phyloP scores from a whole-genome alignment of 2,329 filamentous ascomycete species.

The Ilyonectria robusta region DNA sequence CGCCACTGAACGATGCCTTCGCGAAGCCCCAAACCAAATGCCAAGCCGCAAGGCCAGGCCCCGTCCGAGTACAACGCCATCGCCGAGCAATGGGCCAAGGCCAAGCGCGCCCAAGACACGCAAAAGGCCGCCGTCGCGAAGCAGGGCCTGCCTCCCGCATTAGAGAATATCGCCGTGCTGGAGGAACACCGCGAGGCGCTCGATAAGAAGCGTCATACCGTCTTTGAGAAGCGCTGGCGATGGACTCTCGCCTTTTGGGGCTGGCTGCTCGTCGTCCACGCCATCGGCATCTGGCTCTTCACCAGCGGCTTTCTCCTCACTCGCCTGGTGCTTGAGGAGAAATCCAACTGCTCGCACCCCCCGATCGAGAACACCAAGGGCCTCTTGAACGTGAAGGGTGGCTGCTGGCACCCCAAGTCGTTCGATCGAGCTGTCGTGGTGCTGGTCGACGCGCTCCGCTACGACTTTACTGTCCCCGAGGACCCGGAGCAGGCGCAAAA shows the following conservation, averaged over 20 bases:
- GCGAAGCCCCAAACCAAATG: slow-evolving; percentile 46
- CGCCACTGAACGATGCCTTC: slow-evolving; percentile 46
- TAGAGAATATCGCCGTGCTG: slow-evolving; percentile 54
- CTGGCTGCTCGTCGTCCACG: slow-evolving; percentile 81
- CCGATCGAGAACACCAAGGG: slow-evolving; percentile 70
- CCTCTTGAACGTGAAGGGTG: slow-evolving; percentile 66
- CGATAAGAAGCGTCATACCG: slow-evolving; percentile 62
- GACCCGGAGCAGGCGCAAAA: slow-evolving; percentile 57
- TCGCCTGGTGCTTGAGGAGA: slow-evolving; percentile 82
- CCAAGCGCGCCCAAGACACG: slow-evolving; percentile 64
- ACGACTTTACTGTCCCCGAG: slow-evolving; percentile 92
- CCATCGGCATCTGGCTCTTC: slow-evolving; percentile 89
- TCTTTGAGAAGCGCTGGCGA: slow-evolving; percentile 67
- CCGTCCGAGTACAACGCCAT: slow-evolving; percentile 66
- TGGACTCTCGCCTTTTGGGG: slow-evolving; percentile 78
- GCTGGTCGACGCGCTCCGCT: slow-evolving; percentile 92
- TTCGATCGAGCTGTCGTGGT: slow-evolving; percentile 94
- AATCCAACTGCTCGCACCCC: slow-evolving; percentile 77
- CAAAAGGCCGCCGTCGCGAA: slow-evolving; percentile 54
- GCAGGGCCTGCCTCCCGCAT: slow-evolving; percentile 50
- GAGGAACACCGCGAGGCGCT: slow-evolving; percentile 63
- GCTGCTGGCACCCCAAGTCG: slow-evolving; percentile 96
- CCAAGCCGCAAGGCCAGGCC: slow-evolving; percentile 34
- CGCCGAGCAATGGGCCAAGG: slow-evolving; percentile 67
- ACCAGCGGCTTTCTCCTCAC: slow-evolving; percentile 95